A percentile compares a stretch with the other conserved stretches of the same genome.
Conservation (phyloP, 805 yeast species). For the Candida verbasci region DNA sequence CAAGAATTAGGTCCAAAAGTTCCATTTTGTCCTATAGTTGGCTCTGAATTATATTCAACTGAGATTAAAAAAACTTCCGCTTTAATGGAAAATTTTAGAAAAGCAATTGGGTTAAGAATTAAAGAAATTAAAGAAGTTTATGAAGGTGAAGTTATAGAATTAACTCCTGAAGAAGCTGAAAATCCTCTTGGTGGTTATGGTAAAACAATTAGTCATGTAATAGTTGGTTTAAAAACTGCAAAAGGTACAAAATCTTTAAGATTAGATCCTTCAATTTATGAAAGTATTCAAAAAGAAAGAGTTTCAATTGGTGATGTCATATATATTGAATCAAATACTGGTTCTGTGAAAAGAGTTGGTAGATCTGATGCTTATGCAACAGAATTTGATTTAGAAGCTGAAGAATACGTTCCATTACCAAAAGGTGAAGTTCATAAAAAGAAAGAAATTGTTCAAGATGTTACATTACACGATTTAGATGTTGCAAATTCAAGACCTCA, state of each 20-base stretch:
- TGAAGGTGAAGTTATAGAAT: conserved; percentile 96
- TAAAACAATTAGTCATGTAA: conserved; percentile 89
- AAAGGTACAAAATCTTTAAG: conserved; percentile 86
- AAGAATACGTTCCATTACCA: conserved; percentile 97
- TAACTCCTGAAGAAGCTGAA: conserved; percentile 93
- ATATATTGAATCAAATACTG: conserved; percentile 95
- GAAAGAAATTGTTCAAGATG: conserved; percentile 97
- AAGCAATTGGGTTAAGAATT: conserved; percentile 93
- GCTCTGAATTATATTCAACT: conserved; percentile 89
- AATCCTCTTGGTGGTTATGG: conserved; percentile 98
- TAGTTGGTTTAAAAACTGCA: conserved; percentile 89
- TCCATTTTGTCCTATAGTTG: conserved; percentile 96
- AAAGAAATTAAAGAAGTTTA: conserved; percentile 97
- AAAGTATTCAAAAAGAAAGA: conserved; percentile 90
- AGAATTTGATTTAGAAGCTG: conserved; percentile 97
- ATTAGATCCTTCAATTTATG: conserved; percentile 89
- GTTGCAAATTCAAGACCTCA: conserved; percentile 93
- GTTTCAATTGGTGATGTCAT: conserved; percentile 95
- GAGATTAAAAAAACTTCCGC: conserved; percentile 97
- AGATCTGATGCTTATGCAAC: conserved; percentile 98
- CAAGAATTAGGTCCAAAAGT: conserved; percentile 96
- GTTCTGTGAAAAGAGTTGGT: conserved; percentile 95
- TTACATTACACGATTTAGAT: conserved; percentile 92
- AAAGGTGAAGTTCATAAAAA: conserved; percentile 98
- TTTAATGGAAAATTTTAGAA: conserved; percentile 91